A percentile compares a stretch with the other conserved stretches of the same genome.
Conservation (phyloP, 805 yeast genomes). For the Tetrapisispora arboricola region DNA sequence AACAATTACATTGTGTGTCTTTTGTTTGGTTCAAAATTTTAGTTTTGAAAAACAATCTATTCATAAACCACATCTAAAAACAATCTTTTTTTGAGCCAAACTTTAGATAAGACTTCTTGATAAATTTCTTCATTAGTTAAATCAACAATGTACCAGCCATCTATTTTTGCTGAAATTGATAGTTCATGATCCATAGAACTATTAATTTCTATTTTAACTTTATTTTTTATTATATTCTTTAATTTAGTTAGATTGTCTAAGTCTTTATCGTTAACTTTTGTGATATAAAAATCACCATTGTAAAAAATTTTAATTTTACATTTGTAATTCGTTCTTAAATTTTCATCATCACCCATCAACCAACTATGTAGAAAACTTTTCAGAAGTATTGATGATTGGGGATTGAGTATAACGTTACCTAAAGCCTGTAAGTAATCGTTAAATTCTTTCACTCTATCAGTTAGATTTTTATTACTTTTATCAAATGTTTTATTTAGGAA, state of each 20-base stretch:
- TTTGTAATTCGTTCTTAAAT: neutral
- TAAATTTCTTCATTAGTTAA: slow-evolving; percentile 10
- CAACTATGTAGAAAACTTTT: slow-evolving; percentile 6
- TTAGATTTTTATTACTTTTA: neutral
- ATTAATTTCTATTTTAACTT: neutral
- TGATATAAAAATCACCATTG: slow-evolving; percentile 16
- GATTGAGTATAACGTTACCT: neutral
- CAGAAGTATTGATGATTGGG: neutral
- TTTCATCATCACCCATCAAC: slow-evolving; percentile 3
- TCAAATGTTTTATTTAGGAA: neutral
- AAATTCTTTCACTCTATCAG: slow-evolving; percentile 8
- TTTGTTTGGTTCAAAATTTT: too few species aligned
- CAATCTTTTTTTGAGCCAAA: slow-evolving; percentile 6
- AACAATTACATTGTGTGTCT: too few species aligned
- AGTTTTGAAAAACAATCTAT: too few species aligned
- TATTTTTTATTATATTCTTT: slow-evolving; percentile 2
- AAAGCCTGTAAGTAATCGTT: slow-evolving; percentile 5
- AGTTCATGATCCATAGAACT: neutral
- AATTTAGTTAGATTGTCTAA: slow-evolving; percentile 10
- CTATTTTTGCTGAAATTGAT: slow-evolving; percentile 8
- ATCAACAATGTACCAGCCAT: slow-evolving; percentile 15
- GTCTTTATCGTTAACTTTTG: slow-evolving; percentile 10
- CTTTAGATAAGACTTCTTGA: slow-evolving; percentile 8
- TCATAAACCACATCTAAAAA: slow-evolving; percentile 5
- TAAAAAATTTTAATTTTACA: slow-evolving; percentile 16